These are phyloP conservation scores for Hyphodiscus sp. DNA, from an alignment of 2,329 filamentous ascomycete species.

Conservation along the genomic window DNA sequence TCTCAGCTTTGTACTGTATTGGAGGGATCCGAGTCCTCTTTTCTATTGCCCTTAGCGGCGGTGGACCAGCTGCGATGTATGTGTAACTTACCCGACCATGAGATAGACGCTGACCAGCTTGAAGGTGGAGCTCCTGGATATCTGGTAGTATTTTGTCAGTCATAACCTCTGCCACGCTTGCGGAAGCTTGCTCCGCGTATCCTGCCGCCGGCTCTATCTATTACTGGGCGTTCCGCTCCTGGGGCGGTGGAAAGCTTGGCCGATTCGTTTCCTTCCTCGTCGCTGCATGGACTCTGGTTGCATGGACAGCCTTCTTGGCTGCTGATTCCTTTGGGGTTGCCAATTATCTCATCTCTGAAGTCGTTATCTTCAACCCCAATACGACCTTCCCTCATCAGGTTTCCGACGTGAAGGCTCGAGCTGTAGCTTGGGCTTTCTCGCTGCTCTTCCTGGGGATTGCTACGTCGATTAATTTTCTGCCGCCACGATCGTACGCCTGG, in stretches of 20 bases:
- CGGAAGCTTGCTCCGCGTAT: constrained; percentile 12
- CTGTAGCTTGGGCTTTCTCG: constrained; percentile 13
- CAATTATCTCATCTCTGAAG: constrained; percentile 15
- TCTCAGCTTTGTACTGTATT: constrained; percentile 4
- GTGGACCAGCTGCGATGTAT: constrained; percentile 3
- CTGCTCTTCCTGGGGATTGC: constrained; percentile 10
- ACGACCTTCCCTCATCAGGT: constrained; percentile 8
- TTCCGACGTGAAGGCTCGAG: constrained; percentile 8
- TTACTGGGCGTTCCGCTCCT: constrained; percentile 10
- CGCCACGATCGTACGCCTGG: constrained; percentile 10
- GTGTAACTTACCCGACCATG: not conserved
- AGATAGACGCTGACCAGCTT: too few species aligned
- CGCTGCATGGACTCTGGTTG: constrained; percentile 12
- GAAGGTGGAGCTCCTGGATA: constrained; percentile 4
- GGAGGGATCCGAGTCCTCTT: constrained; percentile 4
- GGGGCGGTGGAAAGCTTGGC: constrained; percentile 9
- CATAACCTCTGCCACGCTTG: constrained; percentile 12
- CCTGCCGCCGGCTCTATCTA: constrained; percentile 15
- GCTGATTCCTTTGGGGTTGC: constrained; percentile 12
- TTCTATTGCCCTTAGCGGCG: constrained; percentile 1
- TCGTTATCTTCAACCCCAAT: constrained; percentile 11
- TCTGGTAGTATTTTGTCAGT: constrained; percentile 9
- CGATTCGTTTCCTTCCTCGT: constrained; percentile 11
- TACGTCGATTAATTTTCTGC: constrained; percentile 11
- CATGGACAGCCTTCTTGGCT: constrained; percentile 14